phyloP scores from a whole-genome alignment of 83 land plant species.

The Diphasiastrum complanatum region DNA sequence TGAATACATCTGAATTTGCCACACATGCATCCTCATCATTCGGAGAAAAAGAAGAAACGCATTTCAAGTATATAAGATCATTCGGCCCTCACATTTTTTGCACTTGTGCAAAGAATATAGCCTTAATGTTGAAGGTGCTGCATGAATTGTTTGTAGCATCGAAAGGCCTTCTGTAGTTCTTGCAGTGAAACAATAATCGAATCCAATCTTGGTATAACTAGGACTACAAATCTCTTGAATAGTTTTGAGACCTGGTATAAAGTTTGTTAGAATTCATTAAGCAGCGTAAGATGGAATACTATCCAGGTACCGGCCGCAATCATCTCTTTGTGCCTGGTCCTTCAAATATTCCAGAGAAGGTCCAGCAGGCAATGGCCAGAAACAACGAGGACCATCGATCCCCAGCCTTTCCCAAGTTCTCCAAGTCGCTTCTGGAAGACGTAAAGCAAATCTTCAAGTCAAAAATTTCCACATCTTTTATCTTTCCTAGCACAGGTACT shows the following conservation, averaged over 20 bases:
- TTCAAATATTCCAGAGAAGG: constrained; percentile 11
- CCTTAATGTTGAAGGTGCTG: too few species aligned
- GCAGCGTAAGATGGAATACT: constrained; percentile 1
- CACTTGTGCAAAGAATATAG: too few species aligned
- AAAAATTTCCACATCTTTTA: not conserved
- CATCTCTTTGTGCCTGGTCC: constrained; percentile 17
- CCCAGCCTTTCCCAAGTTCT: not conserved
- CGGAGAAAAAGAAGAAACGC: too few species aligned
- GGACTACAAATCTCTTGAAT: too few species aligned
- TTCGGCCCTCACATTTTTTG: too few species aligned
- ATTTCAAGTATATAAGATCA: too few species aligned
- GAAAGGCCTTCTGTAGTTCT: not conserved
- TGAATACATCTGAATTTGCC: too few species aligned
- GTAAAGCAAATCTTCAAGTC: not conserved
- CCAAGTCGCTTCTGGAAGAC: not conserved
- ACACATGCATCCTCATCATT: too few species aligned
- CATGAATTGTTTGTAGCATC: not conserved
- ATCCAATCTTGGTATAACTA: too few species aligned
- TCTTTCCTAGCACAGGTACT: constrained; percentile 11
- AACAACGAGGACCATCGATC: constrained; percentile 17
- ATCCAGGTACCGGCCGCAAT: not conserved
- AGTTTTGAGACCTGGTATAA: too few species aligned
- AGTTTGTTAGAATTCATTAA: not conserved
- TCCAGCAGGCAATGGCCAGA: not conserved
- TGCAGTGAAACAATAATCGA: not conserved